These are phyloP conservation scores for Scheffersomyces stipitis DNA, from an alignment of 805 yeast genomes.

Conservation along the genomic window DNA sequence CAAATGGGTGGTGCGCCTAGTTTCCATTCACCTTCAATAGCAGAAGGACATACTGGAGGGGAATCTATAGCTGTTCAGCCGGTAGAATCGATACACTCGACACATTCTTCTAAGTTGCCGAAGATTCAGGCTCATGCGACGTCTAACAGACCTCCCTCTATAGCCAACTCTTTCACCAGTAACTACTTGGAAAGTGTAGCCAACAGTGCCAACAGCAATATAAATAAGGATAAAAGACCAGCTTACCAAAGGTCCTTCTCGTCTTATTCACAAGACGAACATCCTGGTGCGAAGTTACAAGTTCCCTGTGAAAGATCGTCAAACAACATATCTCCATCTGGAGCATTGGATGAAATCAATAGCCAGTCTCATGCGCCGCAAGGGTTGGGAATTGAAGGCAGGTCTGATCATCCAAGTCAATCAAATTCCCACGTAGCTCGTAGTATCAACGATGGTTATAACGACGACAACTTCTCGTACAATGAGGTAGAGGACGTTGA, in stretches of 20 bases:
- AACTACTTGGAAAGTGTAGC: slow-evolving; percentile 20
- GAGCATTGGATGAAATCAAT: slow-evolving; percentile 1
- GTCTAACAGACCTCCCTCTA: slow-evolving; percentile 7
- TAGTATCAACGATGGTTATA: slow-evolving; percentile 23
- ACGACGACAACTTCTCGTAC: slow-evolving; percentile 26
- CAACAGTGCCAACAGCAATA: slow-evolving; percentile 6
- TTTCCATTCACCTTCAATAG: slow-evolving; percentile 2
- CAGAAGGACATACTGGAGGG: neutral
- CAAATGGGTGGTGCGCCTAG: neutral
- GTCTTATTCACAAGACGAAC: slow-evolving; percentile 12
- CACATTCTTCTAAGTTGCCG: slow-evolving; percentile 18
- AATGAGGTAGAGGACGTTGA: slow-evolving; percentile 23
- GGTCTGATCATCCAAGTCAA: slow-evolving; percentile 8
- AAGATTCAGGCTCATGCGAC: slow-evolving; percentile 5
- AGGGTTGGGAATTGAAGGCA: slow-evolving; percentile 13
- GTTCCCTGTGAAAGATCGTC: slow-evolving; percentile 2
- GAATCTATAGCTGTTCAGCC: neutral
- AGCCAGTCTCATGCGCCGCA: slow-evolving; percentile 2
- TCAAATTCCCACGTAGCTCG: slow-evolving; percentile 7
- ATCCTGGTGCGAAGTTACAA: neutral
- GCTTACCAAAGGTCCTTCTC: slow-evolving; percentile 11
- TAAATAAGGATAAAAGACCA: slow-evolving; percentile 10
- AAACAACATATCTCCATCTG: slow-evolving; percentile 1
- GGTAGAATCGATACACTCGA: slow-evolving; percentile 21
- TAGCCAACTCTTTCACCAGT: slow-evolving; percentile 21